Conservation (phyloP, 1,139 yeast species). For the Magnusiomyces suaveolens region DNA sequence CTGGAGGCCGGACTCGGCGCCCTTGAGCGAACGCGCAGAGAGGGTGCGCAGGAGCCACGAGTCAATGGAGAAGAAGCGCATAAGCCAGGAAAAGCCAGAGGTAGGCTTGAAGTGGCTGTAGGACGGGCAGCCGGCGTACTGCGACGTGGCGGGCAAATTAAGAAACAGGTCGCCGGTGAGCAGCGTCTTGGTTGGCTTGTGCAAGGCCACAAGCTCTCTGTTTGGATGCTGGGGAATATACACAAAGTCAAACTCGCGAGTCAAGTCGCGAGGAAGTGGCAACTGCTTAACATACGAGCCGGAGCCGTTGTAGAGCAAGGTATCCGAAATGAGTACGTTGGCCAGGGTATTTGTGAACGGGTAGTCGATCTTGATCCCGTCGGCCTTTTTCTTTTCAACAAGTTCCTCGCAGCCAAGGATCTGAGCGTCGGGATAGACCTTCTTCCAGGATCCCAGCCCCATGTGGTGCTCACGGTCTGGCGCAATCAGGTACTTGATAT, state of each 20-base stretch:
- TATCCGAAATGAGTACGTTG: conserved; percentile 12
- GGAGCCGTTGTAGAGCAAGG: conserved; percentile 12
- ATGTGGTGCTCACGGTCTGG: conserved; percentile 30
- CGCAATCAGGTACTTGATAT: conserved; percentile 29
- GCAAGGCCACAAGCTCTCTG: conserved; percentile 46
- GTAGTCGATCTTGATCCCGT: conserved; percentile 34
- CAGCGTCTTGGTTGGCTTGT: conserved; percentile 39
- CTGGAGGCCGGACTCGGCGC: conserved; percentile 24
- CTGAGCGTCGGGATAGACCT: conserved; percentile 40
- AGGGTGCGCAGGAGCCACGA: conserved; percentile 26
- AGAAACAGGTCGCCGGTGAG: conserved; percentile 50
- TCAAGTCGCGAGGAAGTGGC: conserved; percentile 22
- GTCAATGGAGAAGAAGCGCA: conserved; percentile 36
- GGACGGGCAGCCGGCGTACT: conserved; percentile 24
- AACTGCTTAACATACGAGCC: conserved; percentile 12
- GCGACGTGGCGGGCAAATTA: conserved; percentile 42
- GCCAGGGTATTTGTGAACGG: conserved; percentile 25
- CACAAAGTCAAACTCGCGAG: conserved; percentile 43
- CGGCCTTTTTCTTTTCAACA: conserved; percentile 29
- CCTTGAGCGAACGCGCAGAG: conserved; percentile 26
- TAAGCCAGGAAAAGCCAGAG: conserved; percentile 35
- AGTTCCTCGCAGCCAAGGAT: conserved; percentile 42
- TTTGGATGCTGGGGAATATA: conserved; percentile 47
- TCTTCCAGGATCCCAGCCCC: conserved; percentile 40
- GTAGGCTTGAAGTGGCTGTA: conserved; percentile 36